Percentiles rank a stretch among this genome's conserved stretches.
Evolutionary conservation across 176 grass and related monocot species (phyloP).

Genomic region (Rhynchospora breviuscula): DNA sequence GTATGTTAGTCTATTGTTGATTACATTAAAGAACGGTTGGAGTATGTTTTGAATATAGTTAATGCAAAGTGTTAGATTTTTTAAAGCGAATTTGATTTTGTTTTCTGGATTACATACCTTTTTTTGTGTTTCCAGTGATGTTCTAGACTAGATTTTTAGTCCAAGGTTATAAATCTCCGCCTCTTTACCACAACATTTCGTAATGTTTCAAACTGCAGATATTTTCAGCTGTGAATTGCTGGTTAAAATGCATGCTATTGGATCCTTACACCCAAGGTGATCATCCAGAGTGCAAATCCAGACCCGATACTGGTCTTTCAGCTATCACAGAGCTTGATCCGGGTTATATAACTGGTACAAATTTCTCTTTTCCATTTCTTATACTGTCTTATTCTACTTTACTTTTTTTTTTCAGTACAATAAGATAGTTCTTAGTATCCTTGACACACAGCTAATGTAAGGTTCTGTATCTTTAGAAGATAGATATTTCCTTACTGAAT

Average conservation of each 20-base stretch:
- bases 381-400: not conserved
- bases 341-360: constrained; percentile 91
- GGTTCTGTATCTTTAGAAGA: not conserved
- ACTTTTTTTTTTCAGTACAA: not conserved
- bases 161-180: not conserved
- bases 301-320: constrained; percentile 87
- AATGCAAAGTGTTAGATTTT: not conserved
- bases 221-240: constrained; percentile 92
- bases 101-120: not conserved
- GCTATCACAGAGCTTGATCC: constrained; percentile 96
- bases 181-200: not conserved
- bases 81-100: not conserved
- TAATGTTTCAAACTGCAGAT: constrained; percentile 39
- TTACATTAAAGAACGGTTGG: not conserved
- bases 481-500: constrained; percentile 14
- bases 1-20: not conserved
- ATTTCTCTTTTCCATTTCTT: not conserved
- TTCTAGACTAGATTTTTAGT: not conserved
- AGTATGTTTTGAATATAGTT: not conserved
- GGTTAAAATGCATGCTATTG: constrained; percentile 95
- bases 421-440: not conserved
- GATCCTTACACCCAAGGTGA: constrained; percentile 91
- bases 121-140: not conserved
- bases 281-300: constrained; percentile 89
- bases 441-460: not conserved